A percentile compares a stretch with the other conserved stretches of the same genome.
Evolutionary conservation across 129 eudicot species (phyloP).

Genomic region (Erigeron canadensis): DNA sequence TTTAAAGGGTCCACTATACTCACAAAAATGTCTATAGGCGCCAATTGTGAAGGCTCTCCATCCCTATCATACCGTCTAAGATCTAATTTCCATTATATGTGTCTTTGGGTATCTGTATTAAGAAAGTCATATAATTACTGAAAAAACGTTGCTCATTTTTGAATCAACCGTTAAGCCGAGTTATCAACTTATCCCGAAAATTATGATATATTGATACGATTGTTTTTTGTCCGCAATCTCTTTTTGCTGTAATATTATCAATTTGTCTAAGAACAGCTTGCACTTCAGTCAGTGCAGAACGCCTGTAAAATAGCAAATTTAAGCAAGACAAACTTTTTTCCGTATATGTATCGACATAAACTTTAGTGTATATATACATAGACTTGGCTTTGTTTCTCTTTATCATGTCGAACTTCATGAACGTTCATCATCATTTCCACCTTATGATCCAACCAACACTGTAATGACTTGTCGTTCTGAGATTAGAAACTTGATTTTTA

Average conservation of each 20-base stretch:
- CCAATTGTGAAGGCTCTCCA: conserved; percentile 88
- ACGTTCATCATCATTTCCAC: conserved; percentile 94
- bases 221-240: no score
- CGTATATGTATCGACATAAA: not conserved
- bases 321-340: not conserved
- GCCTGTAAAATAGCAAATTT: conserved; percentile 53
- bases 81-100: not conserved
- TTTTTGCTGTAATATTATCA: conserved; percentile 85
- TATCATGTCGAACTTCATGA: conserved; percentile 96
- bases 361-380: conserved; percentile 40
- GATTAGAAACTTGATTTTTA: conserved; percentile 19
- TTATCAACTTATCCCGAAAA: no score
- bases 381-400: conserved; percentile 99
- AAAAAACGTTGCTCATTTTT: no score
- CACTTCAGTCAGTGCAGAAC: conserved; percentile 96
- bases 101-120: no score
- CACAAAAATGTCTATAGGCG: conserved; percentile 79
- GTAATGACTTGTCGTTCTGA: conserved; percentile 91
- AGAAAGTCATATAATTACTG: no score
- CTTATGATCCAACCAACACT: conserved; percentile 99
- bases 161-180: no score
- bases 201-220: no score
- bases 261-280: conserved; percentile 90
- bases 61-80: conserved; percentile 66
- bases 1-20: conserved; percentile 92